phyloP scores from a whole-genome alignment of 495 filamentous ascomycete species.

The Penicillium parvum region DNA sequence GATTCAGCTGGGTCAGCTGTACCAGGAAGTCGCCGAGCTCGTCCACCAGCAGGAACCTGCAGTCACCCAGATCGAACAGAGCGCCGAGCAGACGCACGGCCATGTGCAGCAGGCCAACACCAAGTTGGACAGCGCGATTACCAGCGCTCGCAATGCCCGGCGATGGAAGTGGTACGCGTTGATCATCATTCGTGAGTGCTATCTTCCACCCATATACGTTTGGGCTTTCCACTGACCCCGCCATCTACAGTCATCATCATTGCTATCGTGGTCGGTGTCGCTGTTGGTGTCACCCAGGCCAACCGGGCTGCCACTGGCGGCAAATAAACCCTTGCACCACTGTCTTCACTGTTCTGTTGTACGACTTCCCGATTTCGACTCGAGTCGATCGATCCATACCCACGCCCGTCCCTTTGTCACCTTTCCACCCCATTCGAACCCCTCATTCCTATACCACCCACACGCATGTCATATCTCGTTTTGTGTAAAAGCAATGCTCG shows the following conservation, averaged over 20 bases:
- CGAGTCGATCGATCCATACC: conserved; percentile 4
- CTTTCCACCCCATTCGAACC: conserved; percentile 2
- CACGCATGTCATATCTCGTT: conserved; percentile 20
- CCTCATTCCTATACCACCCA: conserved; percentile 30
- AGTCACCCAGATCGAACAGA: conserved; percentile 73
- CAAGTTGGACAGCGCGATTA: conserved; percentile 71
- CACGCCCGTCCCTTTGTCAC: conserved; percentile 6
- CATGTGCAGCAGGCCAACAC: conserved; percentile 78
- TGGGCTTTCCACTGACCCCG: not conserved
- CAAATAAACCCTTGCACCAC: conserved; percentile 6
- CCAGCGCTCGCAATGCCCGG: conserved; percentile 70
- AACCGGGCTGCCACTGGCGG: conserved; percentile 23
- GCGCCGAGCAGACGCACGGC: conserved; percentile 70
- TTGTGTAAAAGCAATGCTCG: conserved; percentile 28
- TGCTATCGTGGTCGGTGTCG: conserved; percentile 46
- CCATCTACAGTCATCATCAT: conserved; percentile 45
- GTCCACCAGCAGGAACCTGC: conserved; percentile 77
- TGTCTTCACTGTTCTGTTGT: conserved; percentile 13
- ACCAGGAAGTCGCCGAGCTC: conserved; percentile 77
- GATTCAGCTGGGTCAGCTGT: conserved; percentile 76
- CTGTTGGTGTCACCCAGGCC: conserved; percentile 43
- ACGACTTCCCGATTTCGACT: conserved; percentile 11
- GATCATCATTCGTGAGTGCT: conserved; percentile 68
- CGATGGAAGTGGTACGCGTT: conserved; percentile 99
- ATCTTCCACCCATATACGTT: not conserved